Evolutionary conservation across 1,139 yeast species (phyloP).

Genomic region (Suhomyces bribrorum): DNA sequence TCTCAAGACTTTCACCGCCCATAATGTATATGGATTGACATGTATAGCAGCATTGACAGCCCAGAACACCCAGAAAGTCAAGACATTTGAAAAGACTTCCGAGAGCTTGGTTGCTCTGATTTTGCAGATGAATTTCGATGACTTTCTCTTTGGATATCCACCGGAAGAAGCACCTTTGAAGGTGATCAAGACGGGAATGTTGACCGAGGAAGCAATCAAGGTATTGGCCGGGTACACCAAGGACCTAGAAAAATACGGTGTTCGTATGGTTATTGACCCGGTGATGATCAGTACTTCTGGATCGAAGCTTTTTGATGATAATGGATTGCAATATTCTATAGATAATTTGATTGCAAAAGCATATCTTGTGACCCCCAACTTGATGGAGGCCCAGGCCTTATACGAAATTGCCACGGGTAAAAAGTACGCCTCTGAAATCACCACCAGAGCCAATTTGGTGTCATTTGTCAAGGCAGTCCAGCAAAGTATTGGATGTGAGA

Average conservation of each 20-base stretch:
- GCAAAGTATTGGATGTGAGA: constrained; percentile 43
- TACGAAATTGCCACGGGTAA: constrained; percentile 22
- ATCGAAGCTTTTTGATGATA: constrained; percentile 50
- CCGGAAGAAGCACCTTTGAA: constrained; percentile 39
- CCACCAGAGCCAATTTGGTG: constrained; percentile 36
- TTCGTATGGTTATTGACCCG: constrained; percentile 69
- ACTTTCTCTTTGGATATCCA: constrained; percentile 48
- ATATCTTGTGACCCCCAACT: constrained; percentile 75
- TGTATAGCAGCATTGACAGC: constrained; percentile 83
- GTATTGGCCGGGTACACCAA: constrained; percentile 43
- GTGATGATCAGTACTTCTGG: constrained; percentile 86
- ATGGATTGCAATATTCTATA: constrained; percentile 47
- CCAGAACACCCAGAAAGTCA: constrained; percentile 71
- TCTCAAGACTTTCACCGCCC: constrained; percentile 77
- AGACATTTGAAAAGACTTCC: constrained; percentile 49
- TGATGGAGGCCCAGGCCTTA: constrained; percentile 59
- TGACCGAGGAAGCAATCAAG: constrained; percentile 58
- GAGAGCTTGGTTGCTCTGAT: constrained; percentile 44
- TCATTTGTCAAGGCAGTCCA: constrained; percentile 48
- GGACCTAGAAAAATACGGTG: constrained; percentile 26
- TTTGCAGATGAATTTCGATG: constrained; percentile 59
- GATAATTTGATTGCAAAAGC: constrained; percentile 54
- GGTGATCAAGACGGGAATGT: constrained; percentile 81
- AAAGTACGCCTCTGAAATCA: constrained; percentile 11
- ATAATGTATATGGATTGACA: constrained; percentile 77